Conservation (phyloP, 805 yeast species). For the Zygotorulaspora florentina region DNA sequence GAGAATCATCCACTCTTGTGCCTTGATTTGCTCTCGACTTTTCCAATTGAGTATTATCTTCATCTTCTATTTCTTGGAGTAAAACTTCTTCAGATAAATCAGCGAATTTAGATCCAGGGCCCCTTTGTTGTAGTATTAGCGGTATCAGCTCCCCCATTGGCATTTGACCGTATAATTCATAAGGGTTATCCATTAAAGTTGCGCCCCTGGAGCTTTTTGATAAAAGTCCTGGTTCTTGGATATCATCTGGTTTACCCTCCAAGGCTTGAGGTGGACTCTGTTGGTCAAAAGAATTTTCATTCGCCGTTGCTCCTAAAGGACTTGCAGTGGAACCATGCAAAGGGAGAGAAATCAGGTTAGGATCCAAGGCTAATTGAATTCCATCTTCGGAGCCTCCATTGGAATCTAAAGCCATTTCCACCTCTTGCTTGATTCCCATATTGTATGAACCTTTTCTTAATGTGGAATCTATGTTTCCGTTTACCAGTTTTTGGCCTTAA, state of each 20-base stretch:
- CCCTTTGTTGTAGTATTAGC: conserved; percentile 50
- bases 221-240: conserved; percentile 6
- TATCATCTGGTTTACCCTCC: background rate
- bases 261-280: background rate
- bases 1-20: background rate
- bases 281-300: conserved; percentile 2
- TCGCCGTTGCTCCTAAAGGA: conserved; percentile 7
- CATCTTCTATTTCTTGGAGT: conserved; percentile 39
- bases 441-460: background rate
- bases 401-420: background rate
- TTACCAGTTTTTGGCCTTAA: too few relatives aligned
- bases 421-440: background rate
- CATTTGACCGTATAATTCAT: conserved; percentile 35
- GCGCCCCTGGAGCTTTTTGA: conserved; percentile 1
- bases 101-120: conserved; percentile 43
- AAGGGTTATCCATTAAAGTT: conserved; percentile 30
- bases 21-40: conserved; percentile 2
- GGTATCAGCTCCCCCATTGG: conserved; percentile 55
- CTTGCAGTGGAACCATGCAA: conserved; percentile 10
- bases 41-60: conserved; percentile 1
- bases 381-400: conserved; percentile 13
- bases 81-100: conserved; percentile 53
- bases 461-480: background rate
- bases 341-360: conserved; percentile 29
- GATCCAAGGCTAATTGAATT: conserved; percentile 34